phyloP scores from a whole-genome alignment of 306 rosid species.

The Hippophae gyantsensis region DNA sequence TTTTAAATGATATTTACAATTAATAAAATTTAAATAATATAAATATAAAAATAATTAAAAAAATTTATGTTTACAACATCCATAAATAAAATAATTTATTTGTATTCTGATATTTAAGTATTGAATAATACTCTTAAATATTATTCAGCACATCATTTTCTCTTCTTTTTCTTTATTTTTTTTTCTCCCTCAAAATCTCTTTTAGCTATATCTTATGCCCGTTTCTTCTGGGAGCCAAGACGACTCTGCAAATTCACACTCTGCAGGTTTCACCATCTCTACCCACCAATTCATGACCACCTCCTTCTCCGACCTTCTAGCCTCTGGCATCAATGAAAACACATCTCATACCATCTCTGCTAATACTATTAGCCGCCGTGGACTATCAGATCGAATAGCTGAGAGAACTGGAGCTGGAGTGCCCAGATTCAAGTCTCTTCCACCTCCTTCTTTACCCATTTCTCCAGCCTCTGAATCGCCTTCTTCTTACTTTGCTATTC shows the following conservation, averaged over 20 bases:
- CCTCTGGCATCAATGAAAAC: constrained; percentile 27
- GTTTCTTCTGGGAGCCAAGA: constrained; percentile 58
- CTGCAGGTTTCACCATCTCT: constrained; percentile 37
- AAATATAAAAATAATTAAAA: too few relatives aligned
- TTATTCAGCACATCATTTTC: constrained; percentile 4
- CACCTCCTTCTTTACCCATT: constrained; percentile 79
- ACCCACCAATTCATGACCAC: constrained; percentile 63
- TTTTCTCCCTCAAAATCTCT: neutral
- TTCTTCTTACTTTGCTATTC: constrained; percentile 63
- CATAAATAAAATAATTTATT: too few relatives aligned
- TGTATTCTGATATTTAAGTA: too few relatives aligned
- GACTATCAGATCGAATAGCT: constrained; percentile 43
- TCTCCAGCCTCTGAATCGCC: constrained; percentile 66
- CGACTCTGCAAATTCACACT: constrained; percentile 48
- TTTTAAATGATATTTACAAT: too few relatives aligned
- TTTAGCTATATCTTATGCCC: constrained; percentile 16
- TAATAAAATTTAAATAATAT: too few relatives aligned
- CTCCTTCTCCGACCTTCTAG: constrained; percentile 64
- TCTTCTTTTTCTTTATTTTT: neutral
- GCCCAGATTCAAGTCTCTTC: constrained; percentile 71
- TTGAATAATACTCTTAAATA: neutral
- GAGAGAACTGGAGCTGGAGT: constrained; percentile 47
- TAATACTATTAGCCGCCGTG: constrained; percentile 8
- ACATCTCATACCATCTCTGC: constrained; percentile 1
- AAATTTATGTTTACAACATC: too few relatives aligned